Base-by-base conservation (phyloP, 2,329 filamentous ascomycete genomes). In the Aspergillus puulaauensis region DNA sequence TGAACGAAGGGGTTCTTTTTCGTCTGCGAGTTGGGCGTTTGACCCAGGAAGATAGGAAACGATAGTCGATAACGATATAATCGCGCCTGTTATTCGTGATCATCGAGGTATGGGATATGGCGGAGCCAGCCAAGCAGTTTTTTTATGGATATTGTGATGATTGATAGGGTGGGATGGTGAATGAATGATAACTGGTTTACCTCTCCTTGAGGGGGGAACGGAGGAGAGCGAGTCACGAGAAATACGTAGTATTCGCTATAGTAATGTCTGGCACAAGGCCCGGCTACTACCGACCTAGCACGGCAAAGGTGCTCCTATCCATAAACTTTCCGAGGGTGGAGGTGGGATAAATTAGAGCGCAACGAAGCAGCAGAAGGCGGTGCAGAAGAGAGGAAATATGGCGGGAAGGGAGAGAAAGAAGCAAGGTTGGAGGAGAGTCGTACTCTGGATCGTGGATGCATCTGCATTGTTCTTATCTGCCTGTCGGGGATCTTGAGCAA, bases 31-130 rank as follows among this genome's bases (percentile, higher is more conserved):
- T 64, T 56, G 59, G 66, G 59, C 55, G 63, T 65, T 70, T 68
- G 41, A 69, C 68, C 70, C 71, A 72, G 55, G 70, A 71, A 53
- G 70, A 68, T 45, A 71, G 48, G 43, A 71, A 73, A 57, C 70
- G 70, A 71, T 71, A 73, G 66, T 73, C 71, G 52, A 73, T 41
- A 45, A 40, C 61, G 56, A 73, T 63, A 61, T 68, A 71, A 62
- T 69, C 69, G 66, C 66, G 70, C 61, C 63, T 68, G 65, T 66
- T 70, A 63, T 63, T 70, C 66, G 65, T 65, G 64, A 62, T 68
- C 71, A 73, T 73, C 70, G 70, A 72, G 66, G 68, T 68, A 62
- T 65, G 68, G 64, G 62, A 66, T 59, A 35, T 49, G 56, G 39
- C 39, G 24, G 40, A 39, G 49, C 46, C 31, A 41, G 51, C 43